Base-by-base conservation (phyloP, 2,329 filamentous ascomycete species). In the Tolypocladium tropicale region DNA sequence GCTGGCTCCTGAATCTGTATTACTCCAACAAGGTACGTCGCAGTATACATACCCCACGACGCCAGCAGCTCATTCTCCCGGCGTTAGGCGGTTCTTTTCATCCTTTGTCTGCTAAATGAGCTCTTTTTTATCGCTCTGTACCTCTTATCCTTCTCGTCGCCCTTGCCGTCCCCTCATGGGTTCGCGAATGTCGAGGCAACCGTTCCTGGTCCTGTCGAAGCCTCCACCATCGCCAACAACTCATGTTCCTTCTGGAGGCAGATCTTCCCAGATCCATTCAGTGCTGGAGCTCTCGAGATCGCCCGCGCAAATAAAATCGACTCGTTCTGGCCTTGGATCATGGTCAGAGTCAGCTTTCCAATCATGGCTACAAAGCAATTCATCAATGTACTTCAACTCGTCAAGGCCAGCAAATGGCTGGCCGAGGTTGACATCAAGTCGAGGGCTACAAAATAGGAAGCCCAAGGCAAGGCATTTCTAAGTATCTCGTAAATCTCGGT, bases 121-220 rank as follows among this genome's bases (percentile, higher is more conserved):
- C 76, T 92, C 62, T 99, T 96, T 81, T 99, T 99, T 80, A 96
- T 99, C 69, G 92, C 90, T 33, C 84, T 99, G 59, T 99, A 99
- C 76, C 88, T 99, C 54, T 86, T 99, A 58, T 96, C 92, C 65
- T 99, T 99, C 79, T 95, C 89, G 57, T 95, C 90, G 56, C 93
- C 93, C 2, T 82, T 85, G 37, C 83, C 96, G 55, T 94, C 90
- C 1, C 93, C 94, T 1, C 90, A 90, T 56, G 86, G 96, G 53
- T 84, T 86, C 60, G 76, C 83, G 64, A 77, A 82, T 12, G 77
- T 84, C 43, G 79, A 84, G 59, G 75, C 79, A 54, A 74, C 78
- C 48, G 68, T 67, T 56, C 77, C 78, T 54, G 77, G 76, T 54
- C 74, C 74, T 52, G 81, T 83, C 61, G 75, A 86, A 65, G 81